Conservation (phyloP, 1,139 yeast species). For the Candida pseudoviswanathii region DNA sequence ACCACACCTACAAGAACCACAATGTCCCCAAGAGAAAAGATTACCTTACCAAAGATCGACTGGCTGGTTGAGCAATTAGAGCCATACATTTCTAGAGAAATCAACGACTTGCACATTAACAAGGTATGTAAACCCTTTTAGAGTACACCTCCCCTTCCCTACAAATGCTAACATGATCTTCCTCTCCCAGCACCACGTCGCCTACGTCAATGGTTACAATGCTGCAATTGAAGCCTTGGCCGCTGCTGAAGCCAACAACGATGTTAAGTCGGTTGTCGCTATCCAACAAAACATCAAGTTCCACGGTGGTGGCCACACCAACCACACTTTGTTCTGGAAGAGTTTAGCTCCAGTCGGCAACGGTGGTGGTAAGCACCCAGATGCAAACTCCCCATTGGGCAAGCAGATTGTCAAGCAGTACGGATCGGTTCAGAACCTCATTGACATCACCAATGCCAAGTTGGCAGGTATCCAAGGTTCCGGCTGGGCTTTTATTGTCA, state of each 20-base stretch:
- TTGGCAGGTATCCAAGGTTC: constrained; percentile 51
- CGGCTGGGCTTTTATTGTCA: constrained; percentile 53
- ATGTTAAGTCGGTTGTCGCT: constrained; percentile 38
- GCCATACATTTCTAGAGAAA: constrained; percentile 45
- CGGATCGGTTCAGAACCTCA: constrained; percentile 45
- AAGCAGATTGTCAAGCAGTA: constrained; percentile 39
- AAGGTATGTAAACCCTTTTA: constrained; percentile 18
- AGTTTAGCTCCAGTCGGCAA: constrained; percentile 43
- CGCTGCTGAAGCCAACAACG: constrained; percentile 38
- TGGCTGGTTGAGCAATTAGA: constrained; percentile 46
- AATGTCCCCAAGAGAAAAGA: constrained; percentile 16
- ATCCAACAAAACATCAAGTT: constrained; percentile 44
- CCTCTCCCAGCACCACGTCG: constrained; percentile 34
- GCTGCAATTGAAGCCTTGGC: constrained; percentile 40
- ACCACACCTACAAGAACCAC: neutral
- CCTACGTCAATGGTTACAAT: constrained; percentile 46
- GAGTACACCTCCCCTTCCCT: constrained; percentile 5
- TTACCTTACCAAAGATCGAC: constrained; percentile 41
- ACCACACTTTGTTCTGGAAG: constrained; percentile 49
- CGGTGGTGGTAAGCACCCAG: constrained; percentile 46
- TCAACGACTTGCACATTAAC: constrained; percentile 43
- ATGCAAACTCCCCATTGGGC: constrained; percentile 33
- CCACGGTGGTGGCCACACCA: constrained; percentile 49
- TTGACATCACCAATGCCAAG: constrained; percentile 38
- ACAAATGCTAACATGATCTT: neutral